Evolutionary conservation across 2,329 filamentous ascomycete species (phyloP), one percentile per base, ranked within the genome.

Genomic region (Pseudocercospora crystallina): DNA sequence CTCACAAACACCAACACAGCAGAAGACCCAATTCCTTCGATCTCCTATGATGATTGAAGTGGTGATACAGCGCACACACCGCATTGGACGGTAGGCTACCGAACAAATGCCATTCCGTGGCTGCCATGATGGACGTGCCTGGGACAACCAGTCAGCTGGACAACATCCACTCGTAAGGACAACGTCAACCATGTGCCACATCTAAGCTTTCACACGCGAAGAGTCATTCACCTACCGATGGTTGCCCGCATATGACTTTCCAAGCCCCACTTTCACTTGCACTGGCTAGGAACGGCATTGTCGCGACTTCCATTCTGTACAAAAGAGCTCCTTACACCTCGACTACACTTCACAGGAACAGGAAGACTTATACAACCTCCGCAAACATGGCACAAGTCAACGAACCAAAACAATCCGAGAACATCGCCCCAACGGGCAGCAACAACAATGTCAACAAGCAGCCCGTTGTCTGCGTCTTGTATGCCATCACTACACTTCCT

Each of bases 401-500:
- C 35, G 44, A 47, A 13, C 39, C 40, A 15, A 45, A 46, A 20
- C 47, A 42, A 29, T 29, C 32, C 34, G 43, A 42, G 31, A 52
- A 52, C 47, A 49, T 46, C n/a, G 32, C 52, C 9, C 38, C 64
- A 14, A 29, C n/a, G 13, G 29, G 32, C 38, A 41, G 14, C 17
- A 9, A 2, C 42, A 29, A 12, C 43, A 40, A 35, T 31, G 30
- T 43, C 34, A 36, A 37, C 50, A 77, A 75, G 47, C 65, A 67
- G 8, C 76, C 86, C 53, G 89, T 89, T 58, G 86, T 96, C 68
- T 95, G 90, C 70, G 92, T 97, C 61, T 97, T 96, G 81, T 85
- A 76, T 67, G 33, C 37, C 14, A 26, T 38, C 43, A 33, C 31
- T 10, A 26, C 32, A 42, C 20, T n/a, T 8, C 43, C 17, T 20